Conservation (phyloP, 306 rosid species). For the Acacia acuminata region DNA sequence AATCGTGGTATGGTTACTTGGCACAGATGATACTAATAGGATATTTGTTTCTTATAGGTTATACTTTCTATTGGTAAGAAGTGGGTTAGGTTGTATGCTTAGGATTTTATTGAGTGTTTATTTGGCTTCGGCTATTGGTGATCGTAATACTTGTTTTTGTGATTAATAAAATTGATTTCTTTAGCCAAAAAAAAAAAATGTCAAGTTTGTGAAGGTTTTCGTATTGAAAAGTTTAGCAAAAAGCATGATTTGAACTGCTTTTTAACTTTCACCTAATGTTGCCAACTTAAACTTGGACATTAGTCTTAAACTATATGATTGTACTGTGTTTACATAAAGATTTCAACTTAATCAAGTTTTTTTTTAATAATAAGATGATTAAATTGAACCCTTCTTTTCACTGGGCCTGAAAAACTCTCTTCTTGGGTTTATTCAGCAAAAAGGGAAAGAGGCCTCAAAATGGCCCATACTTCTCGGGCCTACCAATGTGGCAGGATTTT, state of each 20-base stretch:
- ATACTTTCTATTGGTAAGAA: too few species aligned
- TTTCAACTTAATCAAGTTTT: too few species aligned
- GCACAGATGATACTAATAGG: too few species aligned
- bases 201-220: not conserved
- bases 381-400: not conserved
- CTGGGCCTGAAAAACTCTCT: not conserved
- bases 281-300: not conserved
- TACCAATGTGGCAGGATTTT: not conserved
- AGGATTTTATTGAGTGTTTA: too few species aligned
- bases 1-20: too few species aligned
- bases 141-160: too few species aligned
- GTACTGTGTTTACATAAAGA: not conserved
- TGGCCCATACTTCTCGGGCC: not conserved
- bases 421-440: not conserved
- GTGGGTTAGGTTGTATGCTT: too few species aligned
- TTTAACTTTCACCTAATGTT: not conserved
- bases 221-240: not conserved
- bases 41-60: too few species aligned
- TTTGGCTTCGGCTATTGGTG: too few species aligned
- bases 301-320: too few species aligned
- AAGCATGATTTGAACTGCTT: not conserved
- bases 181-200: too few species aligned
- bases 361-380: not conserved
- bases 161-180: too few species aligned
- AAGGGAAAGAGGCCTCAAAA: not conserved